Base-by-base conservation (phyloP, 2,329 filamentous ascomycete genomes). In the Fusarium buharicum region DNA sequence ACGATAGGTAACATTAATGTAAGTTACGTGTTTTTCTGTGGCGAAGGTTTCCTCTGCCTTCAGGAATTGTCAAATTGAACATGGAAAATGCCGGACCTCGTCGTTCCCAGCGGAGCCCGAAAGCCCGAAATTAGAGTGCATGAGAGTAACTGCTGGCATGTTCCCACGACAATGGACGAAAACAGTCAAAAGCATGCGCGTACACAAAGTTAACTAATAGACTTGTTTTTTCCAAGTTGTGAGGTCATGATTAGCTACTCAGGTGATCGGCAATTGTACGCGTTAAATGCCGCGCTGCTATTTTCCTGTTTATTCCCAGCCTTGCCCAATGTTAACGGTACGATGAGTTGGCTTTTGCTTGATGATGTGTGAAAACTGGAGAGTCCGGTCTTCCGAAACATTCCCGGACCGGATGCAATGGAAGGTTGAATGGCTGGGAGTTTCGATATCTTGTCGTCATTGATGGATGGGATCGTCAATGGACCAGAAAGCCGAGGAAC, bases 381-480 rank as follows among this genome's bases (percentile, higher is more conserved):
- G 39, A 57, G 40, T 39, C 61, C 56, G 50, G 62, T 38, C 27
- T n/a, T 38, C 44, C 49, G 49, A 48, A 28, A 45, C 39, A 62
- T 45, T 39, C 27, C 39, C 55, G 50, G 43, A 9, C 40, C 50
- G 59, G 50, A 17, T 64, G 38, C 31, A 46, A 17, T 50, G 39
- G 22, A 41, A 40, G 20, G 10, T 54, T 39, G 17, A 17, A 40
- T 24, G 36, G 14, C 34, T 24, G 33, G 16, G 34, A 22, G 17
- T 27, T 57, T 52, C 55, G 37, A 63, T 27, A 31, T 62, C 16
- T 47, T 48, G 47, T 55, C 39, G 43, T 62, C 51, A 64, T 65
- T 17, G 33, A 39, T 13, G 24, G 24, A 36, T n/a, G 22, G 22
- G 4, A 24, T 24, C 22, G 4, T 2, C 14, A 28, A 10, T 36